A percentile compares a stretch with the other conserved stretches of the same genome.
phyloP scores from a whole-genome alignment of 495 filamentous ascomycete genomes.

The Rusavskia elegans region DNA sequence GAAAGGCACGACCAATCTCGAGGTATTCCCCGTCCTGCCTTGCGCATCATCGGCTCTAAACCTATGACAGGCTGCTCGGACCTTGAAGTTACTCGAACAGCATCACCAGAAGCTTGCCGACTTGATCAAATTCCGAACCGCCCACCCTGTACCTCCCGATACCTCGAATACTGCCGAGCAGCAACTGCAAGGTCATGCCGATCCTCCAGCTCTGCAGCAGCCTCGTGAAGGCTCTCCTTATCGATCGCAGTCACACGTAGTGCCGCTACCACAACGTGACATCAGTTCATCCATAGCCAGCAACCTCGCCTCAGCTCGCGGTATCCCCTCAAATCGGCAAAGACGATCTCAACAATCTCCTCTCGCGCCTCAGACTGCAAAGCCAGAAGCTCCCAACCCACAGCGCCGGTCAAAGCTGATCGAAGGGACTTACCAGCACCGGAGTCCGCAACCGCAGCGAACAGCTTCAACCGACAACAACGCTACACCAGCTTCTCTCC shows the following conservation, averaged over 20 bases:
- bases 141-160: constrained; percentile 29
- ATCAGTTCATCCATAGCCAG: constrained; percentile 75
- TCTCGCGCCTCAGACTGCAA: constrained; percentile 52
- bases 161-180: constrained; percentile 7
- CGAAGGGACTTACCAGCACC: constrained; percentile 17
- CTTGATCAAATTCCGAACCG: constrained; percentile 55
- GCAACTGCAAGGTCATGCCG: constrained; percentile 4
- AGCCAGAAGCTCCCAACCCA: constrained; percentile 52
- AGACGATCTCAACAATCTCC: constrained; percentile 42
- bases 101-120: constrained; percentile 71
- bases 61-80: constrained; percentile 50
- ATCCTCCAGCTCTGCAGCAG: constrained; percentile 9
- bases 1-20: constrained; percentile 54
- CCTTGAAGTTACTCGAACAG: constrained; percentile 65
- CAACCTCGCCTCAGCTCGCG: constrained; percentile 76
- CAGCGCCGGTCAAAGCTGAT: constrained; percentile 29
- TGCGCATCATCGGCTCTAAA: neutral
- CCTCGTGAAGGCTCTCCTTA: constrained; percentile 20
- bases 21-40: constrained; percentile 28
- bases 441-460: constrained; percentile 9
- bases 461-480: neutral
- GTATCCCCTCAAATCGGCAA: constrained; percentile 57
- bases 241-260: constrained; percentile 26
- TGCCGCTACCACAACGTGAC: constrained; percentile 43
- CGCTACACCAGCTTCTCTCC: neutral